Evolutionary conservation across 108 stramenopile species (phyloP).

Genomic region (Stephanodiscus minutulus): DNA sequence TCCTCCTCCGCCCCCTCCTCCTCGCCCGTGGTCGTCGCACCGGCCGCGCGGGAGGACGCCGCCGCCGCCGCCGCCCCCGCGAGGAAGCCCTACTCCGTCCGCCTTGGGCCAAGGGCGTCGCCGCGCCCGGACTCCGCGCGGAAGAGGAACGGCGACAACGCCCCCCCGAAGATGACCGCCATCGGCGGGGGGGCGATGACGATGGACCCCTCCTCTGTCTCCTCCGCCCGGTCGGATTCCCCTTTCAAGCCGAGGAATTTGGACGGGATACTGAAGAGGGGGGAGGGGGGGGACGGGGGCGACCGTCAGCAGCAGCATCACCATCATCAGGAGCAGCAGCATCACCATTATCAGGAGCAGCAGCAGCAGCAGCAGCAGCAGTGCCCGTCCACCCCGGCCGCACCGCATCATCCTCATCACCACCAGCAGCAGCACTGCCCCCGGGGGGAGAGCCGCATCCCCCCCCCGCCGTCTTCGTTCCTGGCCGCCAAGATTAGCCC

Average conservation of each 20-base stretch:
- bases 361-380: not conserved
- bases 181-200: not conserved
- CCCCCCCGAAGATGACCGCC: constrained; percentile 14
- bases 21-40: not conserved
- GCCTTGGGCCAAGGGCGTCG: constrained; percentile 23
- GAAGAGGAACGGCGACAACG: constrained; percentile 14
- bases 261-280: constrained; percentile 20
- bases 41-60: not conserved
- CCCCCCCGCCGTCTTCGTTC: constrained; percentile 34
- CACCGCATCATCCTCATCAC: not conserved
- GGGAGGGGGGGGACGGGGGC: constrained; percentile 8
- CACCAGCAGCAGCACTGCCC: not conserved
- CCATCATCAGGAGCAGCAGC: not conserved
- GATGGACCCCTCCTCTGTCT: not conserved
- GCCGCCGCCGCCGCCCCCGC: not conserved
- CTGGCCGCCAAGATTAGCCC: constrained; percentile 52
- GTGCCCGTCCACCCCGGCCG: constrained; percentile 12
- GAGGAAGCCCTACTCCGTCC: constrained; percentile 4
- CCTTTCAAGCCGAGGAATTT: constrained; percentile 33
- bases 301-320: not conserved
- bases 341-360: not conserved
- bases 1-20: not conserved
- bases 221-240: not conserved
- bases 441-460: constrained; percentile 14
- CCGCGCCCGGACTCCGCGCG: constrained; percentile 6